Evolutionary conservation across 441 rosid genomes (phyloP), one percentile per base, ranked within the genome.

Genomic region (Dalechampia spathulata): DNA sequence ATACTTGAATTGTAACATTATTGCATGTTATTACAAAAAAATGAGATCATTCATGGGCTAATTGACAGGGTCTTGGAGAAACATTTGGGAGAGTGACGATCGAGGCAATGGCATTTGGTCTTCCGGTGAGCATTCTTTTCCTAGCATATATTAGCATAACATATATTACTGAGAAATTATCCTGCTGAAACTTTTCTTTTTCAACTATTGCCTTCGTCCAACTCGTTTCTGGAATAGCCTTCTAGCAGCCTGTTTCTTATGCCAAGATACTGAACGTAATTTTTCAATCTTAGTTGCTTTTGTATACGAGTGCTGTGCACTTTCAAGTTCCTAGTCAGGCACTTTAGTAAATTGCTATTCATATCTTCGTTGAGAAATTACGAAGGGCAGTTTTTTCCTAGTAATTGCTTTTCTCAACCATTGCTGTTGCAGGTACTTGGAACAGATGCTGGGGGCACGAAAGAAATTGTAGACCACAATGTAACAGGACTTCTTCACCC

Each of bases 11-110:
- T 55, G 19, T 25, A 22, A 55, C 44, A 12, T 43, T 5, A 27
- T 61, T 58, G 14, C 26, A 36, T 54, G 36, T 39, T 14, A 55
- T 28, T 8, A 30, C 34, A 8, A 30, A 30, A 36, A 39, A 59
- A 42, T 22, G n/a, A 64, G 40, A 4, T 62, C 55, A 57, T 65
- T 37, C 17, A 19, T 48, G 27, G 15, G 45, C 55, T 63, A 48
- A 58, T 61, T 39, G 55, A 63, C 76, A 92, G 99, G 97, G 92
- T 43, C 50, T 80, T 28, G 96, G 99, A 71, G 99, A 92, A 75
- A 92, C 99, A 50, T 92, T 92, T 45, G 99, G 99, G 56, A 89
- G 99, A 72, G 99, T 89, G 47, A 92, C 97, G 1, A 78, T 92
- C 64, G 99, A 92, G 79, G 94, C 99, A 52, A 92, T 92, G 99